Base-by-base conservation (phyloP, 495 filamentous ascomycete genomes). In the Monascus purpureus region DNA sequence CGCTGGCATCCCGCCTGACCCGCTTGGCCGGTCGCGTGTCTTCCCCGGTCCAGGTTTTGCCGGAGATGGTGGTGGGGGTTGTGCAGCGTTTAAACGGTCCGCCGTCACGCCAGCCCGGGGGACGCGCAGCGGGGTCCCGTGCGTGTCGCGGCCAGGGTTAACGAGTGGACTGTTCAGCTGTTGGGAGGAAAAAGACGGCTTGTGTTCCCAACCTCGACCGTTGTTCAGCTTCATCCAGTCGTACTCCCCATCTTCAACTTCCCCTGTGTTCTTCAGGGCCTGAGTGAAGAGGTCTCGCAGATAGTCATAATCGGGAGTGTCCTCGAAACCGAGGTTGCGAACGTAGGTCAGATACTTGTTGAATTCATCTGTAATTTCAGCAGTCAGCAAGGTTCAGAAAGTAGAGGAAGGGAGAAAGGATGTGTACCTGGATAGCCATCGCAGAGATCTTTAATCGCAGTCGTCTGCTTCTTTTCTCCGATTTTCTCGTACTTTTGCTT, bases 401-500 rank as follows among this genome's bases (percentile, higher is more conserved):
- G 7, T 3, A 8, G 13, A 15, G 6, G 18, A 12, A 24, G 18
- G 19, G 17, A 12, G 14, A 11, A 12, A 8, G 13, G 40, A 45
- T 25, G 22, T 41, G 8, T 68, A 81, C 76, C 77, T 45, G 90
- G 90, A 62, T 88, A 96, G 29, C 82, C 80, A 36, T 95, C 87
- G 47, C 90, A 96, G 3, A 99, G 75, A 46, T 99, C 92, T 57
- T 93, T 92, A 68, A 99, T 88, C 0, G 73, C 70, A 15, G 90
- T 96, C 0, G 88, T 93, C 62, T 96, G 90, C 63, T 99, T 99
- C 80, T 96, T 96, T 63, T 99, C 92, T 18, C 90, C 90, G 57
- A 99, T 99, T 67, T 96, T 96, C 61, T 99, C 90, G 44, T 99
- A 99, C 63, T 99, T 99, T 52, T 99, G 90, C 72, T 99, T 99